A percentile compares a stretch with the other conserved stretches of the same genome.
Evolutionary conservation across 805 yeast species (phyloP).

Genomic region (Ogataea saltuana): DNA sequence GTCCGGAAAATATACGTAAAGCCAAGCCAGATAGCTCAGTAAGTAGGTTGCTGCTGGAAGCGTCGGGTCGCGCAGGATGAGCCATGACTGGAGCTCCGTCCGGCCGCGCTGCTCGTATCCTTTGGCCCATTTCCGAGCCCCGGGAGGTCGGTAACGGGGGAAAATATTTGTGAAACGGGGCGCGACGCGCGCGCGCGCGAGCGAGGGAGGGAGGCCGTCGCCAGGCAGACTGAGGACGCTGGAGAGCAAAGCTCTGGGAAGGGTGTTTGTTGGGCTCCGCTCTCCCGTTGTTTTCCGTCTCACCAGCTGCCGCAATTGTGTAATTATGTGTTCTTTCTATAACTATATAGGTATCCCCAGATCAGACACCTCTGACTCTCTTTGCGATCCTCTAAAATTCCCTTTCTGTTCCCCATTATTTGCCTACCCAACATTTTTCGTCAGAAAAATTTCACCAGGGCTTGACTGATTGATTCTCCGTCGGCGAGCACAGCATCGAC

Average conservation of each 20-base stretch:
- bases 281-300: too few relatives aligned
- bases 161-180: neutral
- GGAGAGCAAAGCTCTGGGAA: too few relatives aligned
- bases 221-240: neutral
- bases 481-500: slow-evolving; percentile 3
- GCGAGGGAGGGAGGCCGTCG: neutral
- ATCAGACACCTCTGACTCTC: too few relatives aligned
- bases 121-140: slow-evolving; percentile 10
- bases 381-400: neutral
- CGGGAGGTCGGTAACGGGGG: neutral
- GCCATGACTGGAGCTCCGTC: neutral
- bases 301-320: neutral
- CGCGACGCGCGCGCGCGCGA: neutral
- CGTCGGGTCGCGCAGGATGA: too few relatives aligned
- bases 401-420: neutral
- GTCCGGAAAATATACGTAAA: too few relatives aligned
- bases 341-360: too few relatives aligned
- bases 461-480: neutral
- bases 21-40: too few relatives aligned
- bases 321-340: neutral
- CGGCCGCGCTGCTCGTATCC: slow-evolving; percentile 2
- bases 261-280: too few relatives aligned
- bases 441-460: slow-evolving; percentile 1
- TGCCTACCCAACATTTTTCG: slow-evolving; percentile 7
- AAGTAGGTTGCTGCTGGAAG: too few relatives aligned